Conservation (phyloP, 441 rosid species). For the Dalechampia spathulata region DNA sequence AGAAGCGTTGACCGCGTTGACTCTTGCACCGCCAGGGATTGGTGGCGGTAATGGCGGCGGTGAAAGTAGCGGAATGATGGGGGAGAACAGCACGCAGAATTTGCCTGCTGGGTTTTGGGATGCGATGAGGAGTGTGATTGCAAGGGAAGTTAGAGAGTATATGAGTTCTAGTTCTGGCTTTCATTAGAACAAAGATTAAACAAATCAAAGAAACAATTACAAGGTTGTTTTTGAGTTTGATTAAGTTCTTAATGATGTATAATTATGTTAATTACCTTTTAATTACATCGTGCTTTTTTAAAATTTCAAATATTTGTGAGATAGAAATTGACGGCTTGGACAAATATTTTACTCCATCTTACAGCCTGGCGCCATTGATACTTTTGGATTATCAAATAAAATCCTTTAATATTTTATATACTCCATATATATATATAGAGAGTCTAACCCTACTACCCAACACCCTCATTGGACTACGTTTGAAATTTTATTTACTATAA, state of each 20-base stretch:
- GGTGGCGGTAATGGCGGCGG: constrained; percentile 15
- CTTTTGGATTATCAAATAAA: too few relatives aligned
- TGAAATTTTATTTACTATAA: too few relatives aligned
- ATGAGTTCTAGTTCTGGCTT: constrained; percentile 36
- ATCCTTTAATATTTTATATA: too few relatives aligned
- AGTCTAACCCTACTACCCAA: too few relatives aligned
- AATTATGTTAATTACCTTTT: not conserved
- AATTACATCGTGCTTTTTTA: too few relatives aligned
- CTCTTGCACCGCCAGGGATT: constrained; percentile 52
- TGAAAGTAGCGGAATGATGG: constrained; percentile 10
- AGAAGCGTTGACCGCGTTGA: constrained; percentile 55
- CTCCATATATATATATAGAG: too few relatives aligned
- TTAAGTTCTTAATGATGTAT: not conserved
- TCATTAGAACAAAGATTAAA: constrained; percentile 12
- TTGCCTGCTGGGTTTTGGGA: constrained; percentile 61
- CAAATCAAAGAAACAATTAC: not conserved
- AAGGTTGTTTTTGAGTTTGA: not conserved
- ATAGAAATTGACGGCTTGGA: too few relatives aligned
- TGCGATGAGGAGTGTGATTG: constrained; percentile 57
- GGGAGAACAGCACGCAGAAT: constrained; percentile 20
- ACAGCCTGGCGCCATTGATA: too few relatives aligned
- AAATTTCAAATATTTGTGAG: too few relatives aligned
- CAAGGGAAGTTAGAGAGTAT: constrained; percentile 59
- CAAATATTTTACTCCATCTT: too few relatives aligned
- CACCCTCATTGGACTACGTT: too few relatives aligned